These are phyloP conservation scores for Rhynchospora tenuis DNA, from an alignment of 176 grass and related monocot genomes.

Conservation along the genomic window DNA sequence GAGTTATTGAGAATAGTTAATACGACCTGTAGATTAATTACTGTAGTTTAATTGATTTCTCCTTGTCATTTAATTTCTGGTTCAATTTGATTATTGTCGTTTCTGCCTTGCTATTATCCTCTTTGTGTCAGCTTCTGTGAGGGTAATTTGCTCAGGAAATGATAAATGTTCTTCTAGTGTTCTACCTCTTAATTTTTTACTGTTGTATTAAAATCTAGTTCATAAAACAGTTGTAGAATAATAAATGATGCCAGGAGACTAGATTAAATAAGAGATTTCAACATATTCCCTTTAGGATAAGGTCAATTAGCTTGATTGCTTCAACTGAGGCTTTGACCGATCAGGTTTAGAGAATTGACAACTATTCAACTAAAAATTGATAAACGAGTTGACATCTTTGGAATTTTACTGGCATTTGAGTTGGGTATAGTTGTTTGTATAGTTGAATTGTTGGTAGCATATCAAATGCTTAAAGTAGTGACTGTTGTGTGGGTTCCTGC, in stretches of 20 bases:
- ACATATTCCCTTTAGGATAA: background rate
- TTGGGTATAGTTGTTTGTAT: background rate
- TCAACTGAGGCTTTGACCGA: background rate
- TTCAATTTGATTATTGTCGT: background rate
- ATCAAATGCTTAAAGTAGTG: no score
- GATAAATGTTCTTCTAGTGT: background rate
- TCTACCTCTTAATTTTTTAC: background rate
- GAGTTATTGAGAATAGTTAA: slow-evolving; percentile 11
- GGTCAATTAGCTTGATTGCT: background rate
- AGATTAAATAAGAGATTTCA: background rate
- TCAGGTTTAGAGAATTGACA: background rate
- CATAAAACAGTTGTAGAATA: background rate
- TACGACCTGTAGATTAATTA: no score
- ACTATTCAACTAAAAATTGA: background rate
- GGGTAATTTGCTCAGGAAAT: background rate
- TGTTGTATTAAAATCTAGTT: slow-evolving; percentile 12
- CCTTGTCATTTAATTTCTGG: background rate
- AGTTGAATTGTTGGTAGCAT: background rate
- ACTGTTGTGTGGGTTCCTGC: no score
- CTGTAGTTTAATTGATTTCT: no score
- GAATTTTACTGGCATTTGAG: background rate
- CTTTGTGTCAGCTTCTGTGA: background rate
- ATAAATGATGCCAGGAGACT: background rate
- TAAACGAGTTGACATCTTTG: background rate
- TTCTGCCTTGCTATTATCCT: background rate